phyloP scores from a whole-genome alignment of 2,329 filamentous ascomycete genomes.

The Eutypa lata region DNA sequence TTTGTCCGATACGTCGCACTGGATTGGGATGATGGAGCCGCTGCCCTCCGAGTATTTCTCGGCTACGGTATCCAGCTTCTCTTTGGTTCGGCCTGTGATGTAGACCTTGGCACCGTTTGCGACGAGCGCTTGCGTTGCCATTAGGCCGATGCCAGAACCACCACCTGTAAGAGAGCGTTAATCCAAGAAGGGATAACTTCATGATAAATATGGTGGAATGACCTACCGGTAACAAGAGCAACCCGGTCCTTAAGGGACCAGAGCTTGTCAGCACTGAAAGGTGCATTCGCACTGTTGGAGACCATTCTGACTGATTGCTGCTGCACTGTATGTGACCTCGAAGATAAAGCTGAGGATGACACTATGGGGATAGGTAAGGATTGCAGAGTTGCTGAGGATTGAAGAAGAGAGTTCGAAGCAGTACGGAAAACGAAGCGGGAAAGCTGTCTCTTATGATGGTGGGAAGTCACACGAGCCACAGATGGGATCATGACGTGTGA shows the following conservation, averaged over 20 bases:
- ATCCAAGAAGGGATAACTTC: neutral
- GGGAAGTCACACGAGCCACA: conserved; percentile 7
- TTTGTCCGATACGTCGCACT: conserved; percentile 61
- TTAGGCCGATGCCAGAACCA: conserved; percentile 64
- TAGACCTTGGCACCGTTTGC: conserved; percentile 68
- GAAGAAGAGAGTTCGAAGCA: conserved; percentile 1
- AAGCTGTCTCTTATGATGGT: conserved; percentile 15
- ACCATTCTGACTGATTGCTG: conserved; percentile 18
- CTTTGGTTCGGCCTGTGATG: conserved; percentile 62
- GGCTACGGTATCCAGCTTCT: conserved; percentile 59
- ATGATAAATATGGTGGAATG: neutral
- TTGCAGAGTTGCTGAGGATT: neutral
- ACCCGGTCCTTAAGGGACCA: conserved; percentile 42
- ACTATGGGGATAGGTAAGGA: conserved; percentile 1
- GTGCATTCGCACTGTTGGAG: conserved; percentile 23
- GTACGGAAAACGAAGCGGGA: conserved; percentile 7
- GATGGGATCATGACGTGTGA: conserved; percentile 23
- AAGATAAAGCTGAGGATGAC: neutral
- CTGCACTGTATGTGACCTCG: neutral
- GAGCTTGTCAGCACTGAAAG: conserved; percentile 34
- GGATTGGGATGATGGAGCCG: conserved; percentile 57
- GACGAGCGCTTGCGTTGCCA: conserved; percentile 66
- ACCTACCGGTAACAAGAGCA: conserved; percentile 42
- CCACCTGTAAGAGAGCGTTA: conserved; percentile 34
- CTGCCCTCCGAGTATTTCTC: conserved; percentile 53